Conservation (phyloP, 306 rosid species). For the Medicago ruthenica region DNA sequence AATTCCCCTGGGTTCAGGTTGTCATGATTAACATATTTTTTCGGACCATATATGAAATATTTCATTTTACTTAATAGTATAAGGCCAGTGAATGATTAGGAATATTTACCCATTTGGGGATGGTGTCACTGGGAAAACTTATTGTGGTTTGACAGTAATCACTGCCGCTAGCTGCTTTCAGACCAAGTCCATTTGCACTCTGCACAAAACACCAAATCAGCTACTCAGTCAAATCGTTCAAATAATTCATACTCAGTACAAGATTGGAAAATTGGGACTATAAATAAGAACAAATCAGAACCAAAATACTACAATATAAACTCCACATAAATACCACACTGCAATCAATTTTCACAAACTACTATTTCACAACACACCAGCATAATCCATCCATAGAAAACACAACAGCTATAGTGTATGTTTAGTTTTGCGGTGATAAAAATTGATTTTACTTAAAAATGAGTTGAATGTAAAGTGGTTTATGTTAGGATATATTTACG, state of each 20-base stretch:
- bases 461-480: too few species aligned
- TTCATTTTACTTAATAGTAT: conserved; percentile 17
- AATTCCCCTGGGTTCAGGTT: conserved; percentile 4
- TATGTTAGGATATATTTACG: too few species aligned
- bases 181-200: conserved; percentile 92
- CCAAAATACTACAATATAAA: conserved; percentile 3
- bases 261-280: background rate
- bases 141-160: conserved; percentile 78
- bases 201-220: conserved; percentile 49
- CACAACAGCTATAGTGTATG: too few species aligned
- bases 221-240: conserved; percentile 12
- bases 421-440: too few species aligned
- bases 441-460: too few species aligned
- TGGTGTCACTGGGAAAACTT: conserved; percentile 75
- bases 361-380: background rate
- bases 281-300: background rate
- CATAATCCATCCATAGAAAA: too few species aligned
- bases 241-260: background rate
- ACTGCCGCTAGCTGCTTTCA: conserved; percentile 57
- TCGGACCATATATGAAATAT: conserved; percentile 24
- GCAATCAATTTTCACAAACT: conserved; percentile 10
- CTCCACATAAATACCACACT: background rate
- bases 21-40: conserved; percentile 28
- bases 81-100: conserved; percentile 6
- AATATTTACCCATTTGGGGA: conserved; percentile 90